Evolutionary conservation across 345 rosid genomes (phyloP).

Genomic region (Linum lewisii): DNA sequence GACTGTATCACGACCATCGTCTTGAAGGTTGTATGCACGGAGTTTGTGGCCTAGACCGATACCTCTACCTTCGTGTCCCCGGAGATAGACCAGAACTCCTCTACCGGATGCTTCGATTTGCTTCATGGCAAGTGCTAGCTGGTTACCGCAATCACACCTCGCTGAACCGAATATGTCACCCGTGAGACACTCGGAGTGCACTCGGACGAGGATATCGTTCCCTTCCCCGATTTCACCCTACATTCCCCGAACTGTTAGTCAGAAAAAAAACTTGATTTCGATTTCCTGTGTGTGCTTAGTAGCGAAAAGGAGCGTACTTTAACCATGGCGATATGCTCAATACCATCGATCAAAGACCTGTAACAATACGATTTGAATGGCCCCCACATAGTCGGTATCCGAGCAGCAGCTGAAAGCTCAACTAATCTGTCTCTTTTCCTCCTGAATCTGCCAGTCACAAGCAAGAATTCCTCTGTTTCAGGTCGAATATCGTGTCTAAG

Average conservation of each 20-base stretch:
- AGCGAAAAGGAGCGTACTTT: conserved; percentile 16
- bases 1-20: conserved; percentile 5
- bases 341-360: conserved; percentile 21
- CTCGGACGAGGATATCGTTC: conserved; percentile 1
- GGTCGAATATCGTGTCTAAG: not conserved
- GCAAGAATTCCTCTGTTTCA: not conserved
- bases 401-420: conserved; percentile 22
- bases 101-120: conserved; percentile 7
- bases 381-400: conserved; percentile 27
- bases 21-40: conserved; percentile 10
- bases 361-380: conserved; percentile 26
- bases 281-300: too few species aligned
- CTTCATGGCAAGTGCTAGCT: conserved; percentile 10
- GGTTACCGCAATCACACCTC: conserved; percentile 8
- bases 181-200: conserved; percentile 8
- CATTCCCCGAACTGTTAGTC: too few species aligned
- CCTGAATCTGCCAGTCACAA: conserved; percentile 15
- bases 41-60: conserved; percentile 8
- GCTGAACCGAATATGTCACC: conserved; percentile 10
- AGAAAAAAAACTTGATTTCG: too few species aligned
- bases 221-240: conserved; percentile 10
- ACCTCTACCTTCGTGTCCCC: conserved; percentile 10
- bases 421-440: conserved; percentile 23
- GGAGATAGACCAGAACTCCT: conserved; percentile 7
- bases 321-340: conserved; percentile 29